phyloP scores from a whole-genome alignment of 2,329 filamentous ascomycete genomes.

The Plenodomus biglobosus region DNA sequence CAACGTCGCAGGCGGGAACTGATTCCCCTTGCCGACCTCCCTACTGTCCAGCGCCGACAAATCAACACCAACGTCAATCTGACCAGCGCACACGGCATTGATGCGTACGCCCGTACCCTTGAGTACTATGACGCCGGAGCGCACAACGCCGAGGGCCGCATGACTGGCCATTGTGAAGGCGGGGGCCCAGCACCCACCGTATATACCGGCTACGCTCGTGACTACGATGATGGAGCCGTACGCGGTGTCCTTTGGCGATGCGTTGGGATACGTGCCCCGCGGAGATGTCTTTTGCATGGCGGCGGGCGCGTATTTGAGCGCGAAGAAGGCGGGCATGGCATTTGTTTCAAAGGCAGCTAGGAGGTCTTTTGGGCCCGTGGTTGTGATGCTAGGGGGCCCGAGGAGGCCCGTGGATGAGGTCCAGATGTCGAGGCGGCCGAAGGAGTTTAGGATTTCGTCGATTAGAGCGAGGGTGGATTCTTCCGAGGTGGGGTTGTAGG shows the following conservation, averaged over 20 bases:
- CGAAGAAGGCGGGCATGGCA: constrained; percentile 64
- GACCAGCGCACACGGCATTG: constrained; percentile 55
- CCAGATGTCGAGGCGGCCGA: constrained; percentile 60
- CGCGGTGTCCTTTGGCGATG: constrained; percentile 60
- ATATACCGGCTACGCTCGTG: constrained; percentile 58
- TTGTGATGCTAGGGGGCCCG: constrained; percentile 57
- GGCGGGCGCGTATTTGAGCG: constrained; percentile 64
- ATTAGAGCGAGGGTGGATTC: constrained; percentile 62
- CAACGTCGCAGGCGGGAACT: constrained; percentile 57
- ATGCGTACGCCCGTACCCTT: constrained; percentile 62
- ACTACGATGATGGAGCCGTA: constrained; percentile 67
- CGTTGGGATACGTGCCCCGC: constrained; percentile 60
- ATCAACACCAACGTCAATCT: constrained; percentile 52
- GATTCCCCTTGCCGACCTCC: constrained; percentile 51
- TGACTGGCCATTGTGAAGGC: constrained; percentile 63
- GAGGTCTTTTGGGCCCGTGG: constrained; percentile 59
- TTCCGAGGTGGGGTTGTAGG: constrained; percentile 60
- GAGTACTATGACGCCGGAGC: constrained; percentile 58
- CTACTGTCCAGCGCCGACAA: constrained; percentile 43
- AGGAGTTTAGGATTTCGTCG: constrained; percentile 64
- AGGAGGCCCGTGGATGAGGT: constrained; percentile 60
- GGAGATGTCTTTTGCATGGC: constrained; percentile 63
- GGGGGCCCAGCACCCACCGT: constrained; percentile 62
- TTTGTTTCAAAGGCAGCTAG: constrained; percentile 63
- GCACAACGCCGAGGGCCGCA: constrained; percentile 63